Base-by-base conservation (phyloP, 345 rosid genomes). In the Turnera subulata region DNA sequence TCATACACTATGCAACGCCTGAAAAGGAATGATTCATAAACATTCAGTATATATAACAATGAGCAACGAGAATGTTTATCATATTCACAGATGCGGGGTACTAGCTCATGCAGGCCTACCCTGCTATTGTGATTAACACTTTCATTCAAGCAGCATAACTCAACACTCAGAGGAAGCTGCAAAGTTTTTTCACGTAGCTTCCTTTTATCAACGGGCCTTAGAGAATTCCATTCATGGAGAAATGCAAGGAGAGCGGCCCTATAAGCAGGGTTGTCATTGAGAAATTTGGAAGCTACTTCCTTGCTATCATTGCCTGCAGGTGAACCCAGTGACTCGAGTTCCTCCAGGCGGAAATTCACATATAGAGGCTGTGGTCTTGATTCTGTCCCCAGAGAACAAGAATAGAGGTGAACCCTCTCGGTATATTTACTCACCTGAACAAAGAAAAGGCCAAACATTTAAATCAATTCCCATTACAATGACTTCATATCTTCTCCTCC, bases 351-450 rank as follows among this genome's bases (percentile, higher is more conserved):
- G 49, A 92, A 86, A 78, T 73, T 92, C 73, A 80, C 78, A 73
- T 74, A 89, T 42, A 79, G 78, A 42, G 98, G 95, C 63, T 66
- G 73, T 52, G 95, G 98, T 73, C 97, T 79, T 63, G 80, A 73
- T 65, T 89, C 95, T 59, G 65, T 62, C 45, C 93, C 95, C 5
- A 63, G 80, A 58, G 65, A 68, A 77, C 98, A 89, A 46, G 84
- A 80, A 75, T 86, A 89, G 52, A 92, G 71, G 68, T 92, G 97
- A 62, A 92, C 79, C 79, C 98, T 83, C 68, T 88, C 93, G 35
- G 98, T 84, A 68, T 89, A 83, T 69, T 75, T 83, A 73, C 97
- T 92, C 65, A 89, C 95, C 98, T 91, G 63, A 62, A 76, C 42
- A 76, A 54, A 64, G 33, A 20, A 42, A 55, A 61, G 66, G 59